Evolutionary conservation across 345 rosid genomes (phyloP), one percentile per base, ranked within the genome.

Genomic region (Populus ilicifolia): DNA sequence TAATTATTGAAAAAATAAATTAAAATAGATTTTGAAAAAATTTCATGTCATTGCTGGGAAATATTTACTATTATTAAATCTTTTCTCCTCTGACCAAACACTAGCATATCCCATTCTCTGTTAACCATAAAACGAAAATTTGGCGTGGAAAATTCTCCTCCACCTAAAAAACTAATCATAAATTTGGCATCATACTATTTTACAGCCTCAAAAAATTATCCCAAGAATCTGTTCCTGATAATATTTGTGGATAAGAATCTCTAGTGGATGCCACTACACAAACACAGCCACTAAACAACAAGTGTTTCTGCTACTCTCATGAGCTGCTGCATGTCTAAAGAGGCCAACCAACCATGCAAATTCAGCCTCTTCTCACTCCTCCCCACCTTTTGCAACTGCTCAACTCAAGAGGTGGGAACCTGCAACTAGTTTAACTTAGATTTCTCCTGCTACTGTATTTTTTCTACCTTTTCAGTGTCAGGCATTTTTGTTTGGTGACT

Each of bases 191-290:
- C 36, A 68, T 36, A 16, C 38, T 27, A 20, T 21, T 76, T 65
- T 20, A 73, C 73, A 56, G 29, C 78, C 82, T 83, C 79, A 76
- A 56, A 81, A 80, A 30, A 61, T 44, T 69, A 76, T 78, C 82
- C 61, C 73, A 73, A 79, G 25, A 71, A 82, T 79, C 84, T 63
- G 70, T 29, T 74, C 67, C 48, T 83, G 89, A 84, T 80, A 81
- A 80, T 72, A 75, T 67, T 75, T 84, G 90, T 90, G 93, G 91
- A 90, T 85, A 88, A 89, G 89, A 87, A 77, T 87, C 80, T 75
- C 79, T 30, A 35, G 46, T 67, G 80, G 80, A 74, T 71, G 72
- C 69, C 81, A 56, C 71, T 67, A 71, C 82, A 75, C 88, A 82
- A 23, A 71, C 86, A 13, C 79, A 16, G 27, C 66, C 83, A 56